A percentile compares a stretch with the other conserved stretches of the same genome.
Conservation (phyloP, 805 yeast species). For the Metschnikowia bowlesiae region DNA sequence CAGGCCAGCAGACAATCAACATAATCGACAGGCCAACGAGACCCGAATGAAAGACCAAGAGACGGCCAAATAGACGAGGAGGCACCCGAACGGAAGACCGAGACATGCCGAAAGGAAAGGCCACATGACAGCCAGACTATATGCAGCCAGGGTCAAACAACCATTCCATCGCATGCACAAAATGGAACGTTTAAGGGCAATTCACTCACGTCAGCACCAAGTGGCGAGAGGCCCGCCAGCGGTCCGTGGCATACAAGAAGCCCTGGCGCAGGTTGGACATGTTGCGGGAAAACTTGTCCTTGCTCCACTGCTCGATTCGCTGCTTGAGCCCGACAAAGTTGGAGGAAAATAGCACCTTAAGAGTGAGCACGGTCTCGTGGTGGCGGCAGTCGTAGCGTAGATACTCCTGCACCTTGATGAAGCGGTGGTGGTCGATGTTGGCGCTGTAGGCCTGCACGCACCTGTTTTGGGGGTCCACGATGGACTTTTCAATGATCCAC, state of each 20-base stretch:
- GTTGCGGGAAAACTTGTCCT: constrained; percentile 62
- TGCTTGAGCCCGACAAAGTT: constrained; percentile 66
- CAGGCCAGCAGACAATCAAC: no score
- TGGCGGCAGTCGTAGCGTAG: constrained; percentile 45
- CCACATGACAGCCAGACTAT: no score
- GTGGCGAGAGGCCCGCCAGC: constrained; percentile 1
- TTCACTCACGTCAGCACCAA: background rate
- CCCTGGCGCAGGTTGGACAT: constrained; percentile 65
- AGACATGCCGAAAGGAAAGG: no score
- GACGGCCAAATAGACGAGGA: no score
- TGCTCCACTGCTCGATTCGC: constrained; percentile 80
- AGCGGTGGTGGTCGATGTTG: constrained; percentile 77
- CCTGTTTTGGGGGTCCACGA: constrained; percentile 58
- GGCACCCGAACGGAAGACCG: no score
- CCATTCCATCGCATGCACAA: no score
- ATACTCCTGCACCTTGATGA: constrained; percentile 75
- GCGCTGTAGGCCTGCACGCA: constrained; percentile 67
- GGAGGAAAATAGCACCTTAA: constrained; percentile 65
- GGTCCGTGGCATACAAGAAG: constrained; percentile 70
- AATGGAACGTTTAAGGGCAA: no score
- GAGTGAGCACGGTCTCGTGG: constrained; percentile 43
- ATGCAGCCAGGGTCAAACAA: no score
- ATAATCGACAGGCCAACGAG: no score
- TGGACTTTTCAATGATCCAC: constrained; percentile 77
- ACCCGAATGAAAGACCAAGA: no score